These are phyloP conservation scores for Psilocybe tampanensis DNA, from an alignment of 768 basidiomycete genomes.

Conservation along the genomic window DNA sequence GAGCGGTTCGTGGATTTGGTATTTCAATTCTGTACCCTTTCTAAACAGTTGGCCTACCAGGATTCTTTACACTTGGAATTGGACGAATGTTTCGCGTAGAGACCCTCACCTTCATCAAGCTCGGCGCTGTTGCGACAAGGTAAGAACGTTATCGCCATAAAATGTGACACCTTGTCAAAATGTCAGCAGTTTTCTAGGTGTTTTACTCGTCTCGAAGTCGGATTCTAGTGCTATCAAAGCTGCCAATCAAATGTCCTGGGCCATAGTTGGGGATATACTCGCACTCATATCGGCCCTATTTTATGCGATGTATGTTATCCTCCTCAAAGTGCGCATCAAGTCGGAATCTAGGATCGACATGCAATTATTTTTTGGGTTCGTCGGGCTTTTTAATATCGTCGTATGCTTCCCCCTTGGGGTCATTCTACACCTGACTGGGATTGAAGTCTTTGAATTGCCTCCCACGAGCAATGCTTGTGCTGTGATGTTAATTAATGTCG, in stretches of 20 bases:
- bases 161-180: background rate
- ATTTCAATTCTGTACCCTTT: background rate
- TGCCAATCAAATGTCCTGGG: conserved; percentile 24
- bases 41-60: conserved; percentile 37
- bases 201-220: conserved; percentile 85
- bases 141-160: conserved; percentile 29
- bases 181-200: conserved; percentile 58
- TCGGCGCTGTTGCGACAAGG: conserved; percentile 81
- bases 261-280: conserved; percentile 76
- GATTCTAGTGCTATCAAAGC: conserved; percentile 48
- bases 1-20: conserved; percentile 62
- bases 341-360: conserved; percentile 86
- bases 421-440: conserved; percentile 70
- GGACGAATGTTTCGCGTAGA: conserved; percentile 87
- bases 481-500: conserved; percentile 41
- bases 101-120: conserved; percentile 67
- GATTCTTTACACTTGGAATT: conserved; percentile 90
- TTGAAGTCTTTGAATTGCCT: conserved; percentile 79
- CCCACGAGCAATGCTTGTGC: conserved; percentile 40
- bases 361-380: conserved; percentile 95
- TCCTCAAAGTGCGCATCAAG: conserved; percentile 86
- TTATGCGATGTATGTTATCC: conserved; percentile 86
- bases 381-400: conserved; percentile 84
- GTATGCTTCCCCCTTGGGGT: conserved; percentile 77
- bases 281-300: conserved; percentile 87